Evolutionary conservation across 345 rosid species (phyloP).

Genomic region (Acer saccharum): DNA sequence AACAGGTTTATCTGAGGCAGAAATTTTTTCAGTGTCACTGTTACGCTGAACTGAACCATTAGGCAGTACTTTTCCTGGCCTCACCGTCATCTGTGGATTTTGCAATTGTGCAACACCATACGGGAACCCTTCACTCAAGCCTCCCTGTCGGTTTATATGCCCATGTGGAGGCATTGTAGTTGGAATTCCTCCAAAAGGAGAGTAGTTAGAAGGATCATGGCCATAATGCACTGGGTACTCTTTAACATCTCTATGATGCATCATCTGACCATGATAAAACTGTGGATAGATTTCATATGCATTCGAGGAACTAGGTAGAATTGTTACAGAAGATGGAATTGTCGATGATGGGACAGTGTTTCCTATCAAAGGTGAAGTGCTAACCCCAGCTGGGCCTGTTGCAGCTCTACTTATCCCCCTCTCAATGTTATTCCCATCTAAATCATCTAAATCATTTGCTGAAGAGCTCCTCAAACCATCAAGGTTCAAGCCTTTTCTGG

Average conservation of each 20-base stretch:
- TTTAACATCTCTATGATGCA: conserved; percentile 42
- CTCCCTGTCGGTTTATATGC: conserved; percentile 41
- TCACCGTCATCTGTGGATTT: conserved; percentile 35
- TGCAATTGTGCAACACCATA: conserved; percentile 39
- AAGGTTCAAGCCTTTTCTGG: conserved; percentile 43
- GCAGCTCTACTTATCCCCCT: conserved; percentile 34
- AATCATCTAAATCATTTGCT: conserved; percentile 54
- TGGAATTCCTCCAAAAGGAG: conserved; percentile 37
- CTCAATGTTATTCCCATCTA: conserved; percentile 42
- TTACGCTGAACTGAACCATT: conserved; percentile 40
- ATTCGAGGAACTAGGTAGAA: conserved; percentile 44
- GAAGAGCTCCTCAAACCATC: conserved; percentile 53
- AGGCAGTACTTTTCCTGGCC: conserved; percentile 39
- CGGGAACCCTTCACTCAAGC: conserved; percentile 38
- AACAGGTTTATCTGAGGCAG: conserved; percentile 11
- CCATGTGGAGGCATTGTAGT: conserved; percentile 44
- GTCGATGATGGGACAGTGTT: conserved; percentile 35
- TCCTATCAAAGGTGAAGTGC: conserved; percentile 42
- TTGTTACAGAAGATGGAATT: conserved; percentile 40
- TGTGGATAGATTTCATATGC: conserved; percentile 51
- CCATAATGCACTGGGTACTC: conserved; percentile 45
- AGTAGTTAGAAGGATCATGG: conserved; percentile 38
- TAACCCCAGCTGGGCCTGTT: conserved; percentile 36
- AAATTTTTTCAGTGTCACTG: conserved; percentile 34
- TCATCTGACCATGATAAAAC: conserved; percentile 44